Base-by-base conservation (phyloP, 331 rosid genomes). In the Phaseolus coccineus region DNA sequence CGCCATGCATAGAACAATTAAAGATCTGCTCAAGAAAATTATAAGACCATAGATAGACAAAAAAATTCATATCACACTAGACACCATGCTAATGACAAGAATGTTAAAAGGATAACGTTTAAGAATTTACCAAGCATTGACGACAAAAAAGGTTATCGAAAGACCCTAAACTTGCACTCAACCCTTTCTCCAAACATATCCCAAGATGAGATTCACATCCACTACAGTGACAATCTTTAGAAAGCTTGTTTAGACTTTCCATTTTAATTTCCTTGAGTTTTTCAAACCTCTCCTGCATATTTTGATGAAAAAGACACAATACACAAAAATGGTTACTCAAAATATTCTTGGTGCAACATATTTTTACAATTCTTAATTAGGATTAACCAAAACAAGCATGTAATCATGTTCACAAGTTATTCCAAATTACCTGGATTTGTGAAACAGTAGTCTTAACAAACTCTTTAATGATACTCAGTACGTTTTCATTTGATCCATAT, bases 81-180 rank as follows among this genome's bases (percentile, higher is more conserved):
- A 74, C 35, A 66, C 33, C 6, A 53, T 42, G 71, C 56, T 2
- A 19, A 68, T 70, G 15, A 62, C 46, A 47, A 46, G 4, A 83
- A 52, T 58, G 22, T 71, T 51, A 22, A 61, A 19, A 59, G 68
- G 61, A 53, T 79, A 55, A 40, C 39, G 77, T 44, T 64, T 15
- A 71, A 77, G 46, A 66, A 50, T 84, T 66, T 89, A 94, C 98
- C 84, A 86, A 76, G 87, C 98, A 94, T 33, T 87, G 97, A 25
- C 97, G 93, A 74, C 97, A 94, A 37, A 91, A 91, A 82, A 92
- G 87, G 76, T 86, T 87, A 63, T 91, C 97, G 3, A 94, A 87
- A 85, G 88, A 81, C 80, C 89, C 95, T 80, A 91, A 81, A 44
- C 90, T 83, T 11, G 79, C 86, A 77, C 86, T 75, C 47, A 94